Conservation (phyloP, 2,329 filamentous ascomycete species). For the Epichloe uncinata region DNA sequence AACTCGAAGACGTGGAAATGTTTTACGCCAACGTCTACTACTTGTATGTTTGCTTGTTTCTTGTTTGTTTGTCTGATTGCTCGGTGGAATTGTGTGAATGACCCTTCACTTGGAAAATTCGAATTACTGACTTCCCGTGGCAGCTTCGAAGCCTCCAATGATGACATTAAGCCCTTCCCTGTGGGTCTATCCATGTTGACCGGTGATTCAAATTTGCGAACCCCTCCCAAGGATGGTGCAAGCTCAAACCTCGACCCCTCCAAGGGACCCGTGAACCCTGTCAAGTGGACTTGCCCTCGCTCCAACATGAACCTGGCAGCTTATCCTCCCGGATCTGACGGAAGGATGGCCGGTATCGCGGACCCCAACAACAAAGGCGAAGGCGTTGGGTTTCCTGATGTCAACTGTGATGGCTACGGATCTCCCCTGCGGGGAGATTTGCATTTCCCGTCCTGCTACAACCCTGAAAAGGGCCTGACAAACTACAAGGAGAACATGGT, state of each 20-base stretch:
- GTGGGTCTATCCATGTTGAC: constrained; percentile 57
- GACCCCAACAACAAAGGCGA: constrained; percentile 40
- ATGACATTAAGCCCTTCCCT: constrained; percentile 58
- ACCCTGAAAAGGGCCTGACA: constrained; percentile 45
- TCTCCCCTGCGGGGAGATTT: constrained; percentile 53
- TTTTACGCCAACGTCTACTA: constrained; percentile 71
- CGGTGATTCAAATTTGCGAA: constrained; percentile 46
- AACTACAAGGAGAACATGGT: constrained; percentile 53
- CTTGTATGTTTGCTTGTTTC: constrained; percentile 40
- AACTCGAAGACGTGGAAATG: constrained; percentile 51
- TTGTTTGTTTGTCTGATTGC: too few species aligned
- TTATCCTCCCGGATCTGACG: constrained; percentile 42
- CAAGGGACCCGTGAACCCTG: constrained; percentile 36
- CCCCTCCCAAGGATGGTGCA: constrained; percentile 40
- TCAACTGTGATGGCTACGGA: constrained; percentile 49
- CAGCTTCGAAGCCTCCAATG: constrained; percentile 48
- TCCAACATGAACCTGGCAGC: constrained; percentile 33
- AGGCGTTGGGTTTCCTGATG: constrained; percentile 55
- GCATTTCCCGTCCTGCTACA: constrained; percentile 64
- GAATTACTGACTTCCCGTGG: neutral
- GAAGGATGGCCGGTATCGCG: constrained; percentile 38
- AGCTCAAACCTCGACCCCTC: constrained; percentile 36
- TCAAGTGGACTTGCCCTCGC: constrained; percentile 50
- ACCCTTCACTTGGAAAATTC: neutral
- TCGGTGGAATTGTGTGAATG: too few species aligned